Evolutionary conservation across 2,329 filamentous ascomycete genomes (phyloP), one percentile per base, ranked within the genome.

Genomic region (Alternaria sp.): DNA sequence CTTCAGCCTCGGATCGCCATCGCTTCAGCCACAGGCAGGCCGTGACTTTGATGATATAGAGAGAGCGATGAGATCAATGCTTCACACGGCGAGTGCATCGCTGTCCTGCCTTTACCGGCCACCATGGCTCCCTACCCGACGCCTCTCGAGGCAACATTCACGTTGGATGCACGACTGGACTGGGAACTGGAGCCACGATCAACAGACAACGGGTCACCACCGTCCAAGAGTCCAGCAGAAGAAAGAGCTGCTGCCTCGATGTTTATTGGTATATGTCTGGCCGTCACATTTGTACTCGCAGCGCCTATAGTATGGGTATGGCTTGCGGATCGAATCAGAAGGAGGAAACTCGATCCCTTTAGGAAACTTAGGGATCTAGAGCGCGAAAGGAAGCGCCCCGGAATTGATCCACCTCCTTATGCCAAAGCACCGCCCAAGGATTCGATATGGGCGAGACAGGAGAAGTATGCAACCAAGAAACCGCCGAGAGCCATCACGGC

Each of bases 261-360:
- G 57, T 59, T 59, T 19, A 15, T 59, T 17, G 57, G 57, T 19
- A 59, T 59, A 28, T 59, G 47, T 44, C 23, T 59, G 17, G 32
- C 36, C 17, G 9, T 59, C 13, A 30, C 49, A 19, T 25, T 45
- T 25, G n/a, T 30, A 23, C 32, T 59, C 21, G 57, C 47, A 45
- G 36, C 57, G 19, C 57, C 47, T 12, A 59, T 59, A 17, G n/a
- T 59, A 30, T 51, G 57, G 57, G 32, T 59, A 26, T 59, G 57
- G 47, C 49, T 45, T 15, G 47, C 46, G 9, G 57, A 59, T 30
- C 47, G 57, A 26, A 46, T 59, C 25, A 59, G 21, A 40, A 52
- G 57, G 25, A 19, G 57, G 17, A 59, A 54, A 30, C 17, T 52
- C 23, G 57, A 59, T 13, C 57, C 47, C 6, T 54, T 54, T 19